Conservation (phyloP, 208 protist species). For the Endotrypanum monterogeii region DNA sequence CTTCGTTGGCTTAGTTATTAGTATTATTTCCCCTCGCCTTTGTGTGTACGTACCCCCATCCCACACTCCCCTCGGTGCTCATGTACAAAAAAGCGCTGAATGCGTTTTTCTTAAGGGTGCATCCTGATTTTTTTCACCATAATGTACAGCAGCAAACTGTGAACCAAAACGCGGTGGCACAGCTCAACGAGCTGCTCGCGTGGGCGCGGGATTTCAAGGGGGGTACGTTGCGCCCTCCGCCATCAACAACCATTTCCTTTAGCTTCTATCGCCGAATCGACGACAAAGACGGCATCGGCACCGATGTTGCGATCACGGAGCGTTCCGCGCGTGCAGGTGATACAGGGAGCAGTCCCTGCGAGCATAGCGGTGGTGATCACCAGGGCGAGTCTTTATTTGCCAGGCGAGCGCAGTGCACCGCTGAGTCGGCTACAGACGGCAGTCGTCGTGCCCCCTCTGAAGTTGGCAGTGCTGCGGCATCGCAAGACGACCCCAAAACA, state of each 20-base stretch:
- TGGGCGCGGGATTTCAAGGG: slow-evolving; percentile 89
- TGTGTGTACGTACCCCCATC: neutral
- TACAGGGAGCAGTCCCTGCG: neutral
- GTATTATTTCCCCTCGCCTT: too few relatives aligned
- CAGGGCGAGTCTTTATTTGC: slow-evolving; percentile 25
- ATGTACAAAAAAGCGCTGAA: slow-evolving; percentile 94
- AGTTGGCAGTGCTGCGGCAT: neutral
- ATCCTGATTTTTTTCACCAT: slow-evolving; percentile 91
- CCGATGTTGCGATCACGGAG: neutral
- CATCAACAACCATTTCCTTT: slow-evolving; percentile 73
- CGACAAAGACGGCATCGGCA: slow-evolving; percentile 15
- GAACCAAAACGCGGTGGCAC: slow-evolving; percentile 88
- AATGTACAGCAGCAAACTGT: slow-evolving; percentile 71
- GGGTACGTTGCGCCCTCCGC: slow-evolving; percentile 73
- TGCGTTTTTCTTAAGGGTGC: slow-evolving; percentile 92
- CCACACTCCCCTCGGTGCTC: neutral
- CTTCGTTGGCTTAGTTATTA: too few relatives aligned
- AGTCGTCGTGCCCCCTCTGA: slow-evolving; percentile 4
- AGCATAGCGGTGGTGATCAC: slow-evolving; percentile 2
- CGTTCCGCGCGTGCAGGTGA: neutral
- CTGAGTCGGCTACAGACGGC: slow-evolving; percentile 5
- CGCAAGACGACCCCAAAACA: neutral
- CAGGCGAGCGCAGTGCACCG: slow-evolving; percentile 11
- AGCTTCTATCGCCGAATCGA: slow-evolving; percentile 83
- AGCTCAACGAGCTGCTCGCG: slow-evolving; percentile 90